phyloP scores from a whole-genome alignment of 352 stramenopile species.

The Phytophthora tubulina region DNA sequence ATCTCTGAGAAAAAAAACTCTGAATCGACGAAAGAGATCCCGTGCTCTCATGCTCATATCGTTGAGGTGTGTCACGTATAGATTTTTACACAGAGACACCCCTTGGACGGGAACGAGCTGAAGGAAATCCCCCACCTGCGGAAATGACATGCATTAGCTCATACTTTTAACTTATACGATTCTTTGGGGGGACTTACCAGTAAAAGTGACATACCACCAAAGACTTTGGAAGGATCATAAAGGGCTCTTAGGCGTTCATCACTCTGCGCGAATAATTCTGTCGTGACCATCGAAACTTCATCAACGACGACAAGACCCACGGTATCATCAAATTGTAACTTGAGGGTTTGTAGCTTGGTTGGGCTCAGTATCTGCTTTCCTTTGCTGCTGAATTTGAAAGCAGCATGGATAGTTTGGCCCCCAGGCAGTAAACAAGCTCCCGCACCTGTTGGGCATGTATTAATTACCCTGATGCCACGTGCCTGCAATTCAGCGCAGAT shows the following conservation, averaged over 20 bases:
- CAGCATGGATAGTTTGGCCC: not conserved
- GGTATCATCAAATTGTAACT: not conserved
- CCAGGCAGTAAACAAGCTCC: not conserved
- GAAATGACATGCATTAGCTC: not conserved
- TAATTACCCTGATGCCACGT: not conserved
- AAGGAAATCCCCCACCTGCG: slow-evolving; percentile 4
- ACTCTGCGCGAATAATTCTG: not conserved
- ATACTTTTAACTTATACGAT: not conserved
- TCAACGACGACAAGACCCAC: not conserved
- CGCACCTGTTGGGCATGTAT: slow-evolving; percentile 1
- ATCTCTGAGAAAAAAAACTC: not conserved
- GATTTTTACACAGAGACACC: not conserved
- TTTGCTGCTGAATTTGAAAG: not conserved
- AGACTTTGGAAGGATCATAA: slow-evolving; percentile 1
- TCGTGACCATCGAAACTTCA: not conserved
- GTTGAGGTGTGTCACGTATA: not conserved
- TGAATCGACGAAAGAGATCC: slow-evolving; percentile 3
- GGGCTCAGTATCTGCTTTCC: not conserved
- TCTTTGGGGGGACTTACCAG: not conserved
- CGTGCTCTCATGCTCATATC: not conserved
- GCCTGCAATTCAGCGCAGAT: not conserved
- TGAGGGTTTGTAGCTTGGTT: not conserved
- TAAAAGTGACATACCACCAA: not conserved
- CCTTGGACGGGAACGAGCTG: not conserved
- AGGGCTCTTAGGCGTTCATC: slow-evolving; percentile 5